Conservation (phyloP, 202 grass and related monocot genomes). For the Setaria italica region DNA sequence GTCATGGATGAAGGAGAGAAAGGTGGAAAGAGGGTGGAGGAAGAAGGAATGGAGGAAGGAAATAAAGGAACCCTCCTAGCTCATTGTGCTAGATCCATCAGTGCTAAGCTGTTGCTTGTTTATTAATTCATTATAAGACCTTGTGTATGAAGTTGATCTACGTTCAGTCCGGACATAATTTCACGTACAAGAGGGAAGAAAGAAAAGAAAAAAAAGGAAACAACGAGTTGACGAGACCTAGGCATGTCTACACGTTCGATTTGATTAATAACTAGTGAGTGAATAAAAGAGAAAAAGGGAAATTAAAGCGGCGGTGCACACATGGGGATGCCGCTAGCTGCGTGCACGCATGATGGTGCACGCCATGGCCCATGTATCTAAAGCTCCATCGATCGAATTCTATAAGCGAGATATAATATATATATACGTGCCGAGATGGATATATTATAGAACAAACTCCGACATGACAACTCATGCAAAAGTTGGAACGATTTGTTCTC, state of each 20-base stretch:
- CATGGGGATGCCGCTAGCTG: constrained; percentile 35
- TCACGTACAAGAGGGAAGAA: too few relatives aligned
- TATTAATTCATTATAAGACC: too few relatives aligned
- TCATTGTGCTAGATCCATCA: too few relatives aligned
- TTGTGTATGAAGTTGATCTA: too few relatives aligned
- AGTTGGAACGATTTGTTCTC: background rate
- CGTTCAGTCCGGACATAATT: too few relatives aligned
- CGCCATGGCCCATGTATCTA: constrained; percentile 6
- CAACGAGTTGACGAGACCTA: background rate
- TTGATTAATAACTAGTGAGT: background rate
- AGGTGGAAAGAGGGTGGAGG: too few relatives aligned
- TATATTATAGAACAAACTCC: background rate
- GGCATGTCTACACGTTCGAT: background rate
- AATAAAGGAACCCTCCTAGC: too few relatives aligned
- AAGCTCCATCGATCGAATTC: constrained; percentile 1
- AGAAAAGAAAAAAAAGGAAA: background rate
- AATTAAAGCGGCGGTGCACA: constrained; percentile 26
- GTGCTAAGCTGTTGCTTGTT: too few relatives aligned
- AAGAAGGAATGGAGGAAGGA: too few relatives aligned
- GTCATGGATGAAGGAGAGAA: too few relatives aligned
- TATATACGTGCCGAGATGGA: background rate
- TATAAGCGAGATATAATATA: background rate
- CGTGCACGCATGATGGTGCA: constrained; percentile 34
- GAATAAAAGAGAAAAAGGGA: background rate
- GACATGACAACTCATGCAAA: constrained; percentile 50